Conservation (phyloP, 2,329 filamentous ascomycete species). For the Penicillium nordicum region DNA sequence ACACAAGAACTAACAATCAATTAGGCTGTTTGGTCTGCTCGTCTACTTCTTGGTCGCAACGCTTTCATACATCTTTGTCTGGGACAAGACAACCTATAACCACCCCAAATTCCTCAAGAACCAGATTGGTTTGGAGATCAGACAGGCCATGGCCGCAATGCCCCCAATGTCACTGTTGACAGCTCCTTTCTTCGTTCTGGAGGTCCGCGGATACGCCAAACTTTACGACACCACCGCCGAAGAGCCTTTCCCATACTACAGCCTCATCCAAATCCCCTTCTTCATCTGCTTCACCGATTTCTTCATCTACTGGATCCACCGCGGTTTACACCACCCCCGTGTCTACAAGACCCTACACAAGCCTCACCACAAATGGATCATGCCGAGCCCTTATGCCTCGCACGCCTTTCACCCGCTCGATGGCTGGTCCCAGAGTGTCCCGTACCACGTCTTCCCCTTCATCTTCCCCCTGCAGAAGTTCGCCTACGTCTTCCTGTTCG, state of each 20-base stretch:
- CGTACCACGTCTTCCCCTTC: slow-evolving; percentile 92
- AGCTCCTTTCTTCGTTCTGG: slow-evolving; percentile 73
- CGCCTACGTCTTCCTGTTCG: slow-evolving; percentile 79
- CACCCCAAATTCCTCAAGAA: slow-evolving; percentile 96
- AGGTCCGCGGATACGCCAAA: slow-evolving; percentile 80
- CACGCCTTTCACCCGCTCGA: slow-evolving; percentile 95
- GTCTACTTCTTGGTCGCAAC: slow-evolving; percentile 82
- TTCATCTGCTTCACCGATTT: slow-evolving; percentile 88
- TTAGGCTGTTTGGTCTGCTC: slow-evolving; percentile 77
- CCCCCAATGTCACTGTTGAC: slow-evolving; percentile 81
- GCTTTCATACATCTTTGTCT: slow-evolving; percentile 82
- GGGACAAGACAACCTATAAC: slow-evolving; percentile 82
- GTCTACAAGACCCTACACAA: slow-evolving; percentile 92
- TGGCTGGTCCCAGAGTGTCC: slow-evolving; percentile 81
- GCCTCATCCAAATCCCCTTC: slow-evolving; percentile 77
- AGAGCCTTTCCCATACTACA: slow-evolving; percentile 74
- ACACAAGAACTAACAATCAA: slow-evolving; percentile 1
- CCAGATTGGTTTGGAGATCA: slow-evolving; percentile 82
- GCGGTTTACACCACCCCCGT: slow-evolving; percentile 72
- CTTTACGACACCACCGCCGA: slow-evolving; percentile 79
- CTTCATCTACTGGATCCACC: slow-evolving; percentile 89
- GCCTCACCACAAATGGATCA: slow-evolving; percentile 99
- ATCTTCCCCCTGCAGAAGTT: slow-evolving; percentile 90
- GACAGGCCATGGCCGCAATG: slow-evolving; percentile 71
- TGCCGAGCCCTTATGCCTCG: slow-evolving; percentile 89